Conservation (phyloP, 495 filamentous ascomycete genomes). For the Durotheca rogersii region DNA sequence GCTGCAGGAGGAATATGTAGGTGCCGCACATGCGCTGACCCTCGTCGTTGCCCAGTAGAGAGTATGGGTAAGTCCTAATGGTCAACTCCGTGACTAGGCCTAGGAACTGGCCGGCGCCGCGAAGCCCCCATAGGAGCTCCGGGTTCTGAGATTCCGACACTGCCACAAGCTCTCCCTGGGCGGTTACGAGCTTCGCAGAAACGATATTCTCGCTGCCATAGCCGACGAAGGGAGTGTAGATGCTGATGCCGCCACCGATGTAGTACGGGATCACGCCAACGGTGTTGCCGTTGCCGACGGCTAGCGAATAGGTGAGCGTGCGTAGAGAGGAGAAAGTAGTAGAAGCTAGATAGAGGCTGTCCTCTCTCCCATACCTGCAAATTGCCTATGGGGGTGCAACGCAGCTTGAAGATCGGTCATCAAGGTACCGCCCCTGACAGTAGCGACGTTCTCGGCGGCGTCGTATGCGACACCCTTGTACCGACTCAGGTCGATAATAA, state of each 20-base stretch:
- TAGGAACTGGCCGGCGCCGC: slow-evolving; percentile 47
- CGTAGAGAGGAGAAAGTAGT: slow-evolving; percentile 15
- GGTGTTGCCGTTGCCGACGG: slow-evolving; percentile 36
- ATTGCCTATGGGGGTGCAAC: slow-evolving; percentile 6
- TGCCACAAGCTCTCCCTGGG: slow-evolving; percentile 31
- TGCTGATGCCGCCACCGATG: slow-evolving; percentile 30
- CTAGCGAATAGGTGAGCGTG: slow-evolving; percentile 14
- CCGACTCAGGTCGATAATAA: slow-evolving; percentile 39
- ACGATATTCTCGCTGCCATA: slow-evolving; percentile 37
- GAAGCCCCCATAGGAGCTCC: slow-evolving; percentile 43
- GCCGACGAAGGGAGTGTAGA: slow-evolving; percentile 18
- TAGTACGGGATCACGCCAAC: slow-evolving; percentile 38
- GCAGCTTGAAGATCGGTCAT: slow-evolving; percentile 33
- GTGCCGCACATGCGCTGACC: slow-evolving; percentile 8
- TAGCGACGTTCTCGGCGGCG: slow-evolving; percentile 17
- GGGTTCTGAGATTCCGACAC: slow-evolving; percentile 29
- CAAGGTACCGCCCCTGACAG: slow-evolving; percentile 32
- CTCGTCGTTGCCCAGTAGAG: slow-evolving; percentile 9
- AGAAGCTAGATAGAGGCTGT: neutral
- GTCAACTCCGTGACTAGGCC: slow-evolving; percentile 45
- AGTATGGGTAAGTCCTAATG: slow-evolving; percentile 19
- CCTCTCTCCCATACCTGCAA: slow-evolving; percentile 13
- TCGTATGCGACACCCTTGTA: slow-evolving; percentile 33
- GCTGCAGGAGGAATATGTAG: slow-evolving; percentile 3
- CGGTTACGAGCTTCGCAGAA: slow-evolving; percentile 30